These are phyloP conservation scores for Takashimella koratensis DNA, from an alignment of 1,284 basidiomycete species.

Conservation along the genomic window DNA sequence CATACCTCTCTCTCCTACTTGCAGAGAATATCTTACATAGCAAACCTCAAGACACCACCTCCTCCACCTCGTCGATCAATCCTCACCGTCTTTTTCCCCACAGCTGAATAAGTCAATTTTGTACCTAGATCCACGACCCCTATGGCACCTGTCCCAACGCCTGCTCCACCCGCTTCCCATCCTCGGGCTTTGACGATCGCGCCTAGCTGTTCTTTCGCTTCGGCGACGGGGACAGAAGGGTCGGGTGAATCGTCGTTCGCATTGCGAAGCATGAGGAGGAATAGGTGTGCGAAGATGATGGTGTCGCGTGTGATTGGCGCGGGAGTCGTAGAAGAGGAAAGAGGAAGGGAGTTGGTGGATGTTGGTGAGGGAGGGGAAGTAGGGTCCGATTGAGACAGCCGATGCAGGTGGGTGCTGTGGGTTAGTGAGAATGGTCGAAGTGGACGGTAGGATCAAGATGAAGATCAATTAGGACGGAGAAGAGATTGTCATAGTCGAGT, in stretches of 20 bases:
- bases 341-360: background rate
- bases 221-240: slow-evolving; percentile 20
- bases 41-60: slow-evolving; percentile 30
- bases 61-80: slow-evolving; percentile 37
- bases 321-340: slow-evolving; percentile 6
- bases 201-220: slow-evolving; percentile 31
- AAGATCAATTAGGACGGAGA: no score
- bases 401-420: slow-evolving; percentile 29
- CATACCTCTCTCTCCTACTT: no score
- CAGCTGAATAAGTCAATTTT: slow-evolving; percentile 35
- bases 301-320: slow-evolving; percentile 33
- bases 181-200: slow-evolving; percentile 28
- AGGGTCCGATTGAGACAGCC: slow-evolving; percentile 30
- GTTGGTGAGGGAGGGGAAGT: slow-evolving; percentile 32
- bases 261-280: slow-evolving; percentile 30
- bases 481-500: no score
- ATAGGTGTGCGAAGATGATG: slow-evolving; percentile 35
- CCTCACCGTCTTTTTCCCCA: slow-evolving; percentile 31
- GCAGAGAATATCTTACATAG: no score
- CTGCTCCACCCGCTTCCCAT: slow-evolving; percentile 17
- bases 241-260: slow-evolving; percentile 3
- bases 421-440: no score
- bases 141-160: no score
- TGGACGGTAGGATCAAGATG: no score
- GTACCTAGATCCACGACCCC: slow-evolving; percentile 22